Evolutionary conservation across 257 asterid genomes (phyloP), one percentile per base, ranked within the genome.

Genomic region (Solanum etuberosum): DNA sequence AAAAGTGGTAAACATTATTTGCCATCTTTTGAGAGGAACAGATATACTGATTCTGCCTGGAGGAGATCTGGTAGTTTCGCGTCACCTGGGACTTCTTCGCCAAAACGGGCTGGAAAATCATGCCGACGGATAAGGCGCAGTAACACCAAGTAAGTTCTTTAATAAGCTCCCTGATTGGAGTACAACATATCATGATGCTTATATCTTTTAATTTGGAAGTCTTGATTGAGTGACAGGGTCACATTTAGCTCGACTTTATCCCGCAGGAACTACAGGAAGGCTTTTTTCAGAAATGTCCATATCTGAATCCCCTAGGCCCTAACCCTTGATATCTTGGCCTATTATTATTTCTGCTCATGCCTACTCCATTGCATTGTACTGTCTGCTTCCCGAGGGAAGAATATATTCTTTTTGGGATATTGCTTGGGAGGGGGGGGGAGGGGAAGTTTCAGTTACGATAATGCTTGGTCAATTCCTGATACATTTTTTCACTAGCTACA

Each of bases 71-170:
- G 93, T 84, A 90, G 92, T 90, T 92, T 93, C 89, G 61, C 94
- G 14, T 93, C 97, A 37, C 89, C 81, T 90, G 77, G 94, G 15
- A 9, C 29, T 88, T 90, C 91, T 80, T 93, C 94, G 48, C 90
- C 92, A 12, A 94, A 94, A 90, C 93, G 92, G 88, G 88, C 67
- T 74, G 99, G 98, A 82, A 97, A 97, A 94, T 97, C 99, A 84
- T 96, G 98, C 88, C 96, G 98, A 20, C 93, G 95, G 89, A 92
- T 95, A 93, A 91, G 94, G 88, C 95, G 89, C 93, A 89, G 91
- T 88, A 95, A 92, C 77, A 87, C 90, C 35, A 90, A 98, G 98
- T 97, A 71, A 87, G 87, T 88, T 88, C 37, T 42, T 42, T 27
- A 25, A n/a, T 42, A n/a, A 40, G 23, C n/a, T 73, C 59, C 23